Base-by-base conservation (phyloP, 2,329 filamentous ascomycete genomes). In the Aspergillus fischeri region DNA sequence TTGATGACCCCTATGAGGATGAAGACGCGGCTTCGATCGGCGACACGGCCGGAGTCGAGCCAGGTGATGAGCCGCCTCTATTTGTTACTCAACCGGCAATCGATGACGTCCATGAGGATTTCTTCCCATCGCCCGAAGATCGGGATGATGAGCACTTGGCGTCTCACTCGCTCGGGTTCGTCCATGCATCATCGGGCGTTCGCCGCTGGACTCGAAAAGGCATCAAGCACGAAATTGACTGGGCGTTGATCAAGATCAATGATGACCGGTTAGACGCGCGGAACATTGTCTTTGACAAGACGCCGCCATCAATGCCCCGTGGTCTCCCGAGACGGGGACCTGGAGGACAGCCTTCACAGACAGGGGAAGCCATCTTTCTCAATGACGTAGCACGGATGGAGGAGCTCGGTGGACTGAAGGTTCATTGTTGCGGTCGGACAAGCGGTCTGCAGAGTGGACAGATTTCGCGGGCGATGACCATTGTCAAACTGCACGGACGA, bases 141-240 rank as follows among this genome's bases (percentile, higher is more conserved):
- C 86, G 89, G 20, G 84, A 88, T 66, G 84, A 89, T 69, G 93
- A 97, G 57, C 89, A 97, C 63, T 81, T 97, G 0, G 85, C 90
- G 48, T 91, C 87, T 0, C 94, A 90, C 66, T 84, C 86, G 14
- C 80, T 97, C 1, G 93, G 93, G 3, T 86, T 91, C 66, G 80
- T 97, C 3, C 91, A 95, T 67, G 93, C 93, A 0, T 95, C 91
- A 0, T 96, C 92, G 24, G 93, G 93, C 6, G 89, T 97, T 57
- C 86, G 91, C 4, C 86, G 93, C 29, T 87, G 89, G 70, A 82
- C 80, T 52, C 83, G 87, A 58, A 81, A 88, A 59, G 86, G 88
- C 4, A 78, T 95, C 25, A 80, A 90, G 5, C 93, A 97, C 70
- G 93, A 97, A 73, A 92, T 97, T 48, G 93, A 97, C 73, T 97